Conservation (phyloP, 2,329 filamentous ascomycete species). For the Diaporthe ampelina region DNA sequence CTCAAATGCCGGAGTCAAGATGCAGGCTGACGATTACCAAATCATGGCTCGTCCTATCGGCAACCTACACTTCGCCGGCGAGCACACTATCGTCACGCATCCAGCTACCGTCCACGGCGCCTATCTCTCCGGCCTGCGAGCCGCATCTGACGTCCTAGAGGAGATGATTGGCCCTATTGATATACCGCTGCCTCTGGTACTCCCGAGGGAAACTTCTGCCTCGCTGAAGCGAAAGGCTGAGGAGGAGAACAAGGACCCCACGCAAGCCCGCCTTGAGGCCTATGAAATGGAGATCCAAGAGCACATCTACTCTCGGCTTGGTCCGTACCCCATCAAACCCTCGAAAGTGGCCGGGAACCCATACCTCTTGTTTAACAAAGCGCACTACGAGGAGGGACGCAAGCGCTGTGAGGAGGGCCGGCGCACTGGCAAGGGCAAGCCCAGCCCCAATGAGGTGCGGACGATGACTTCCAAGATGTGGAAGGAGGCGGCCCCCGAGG, state of each 20-base stretch:
- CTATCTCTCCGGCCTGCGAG: constrained; percentile 92
- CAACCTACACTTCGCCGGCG: constrained; percentile 94
- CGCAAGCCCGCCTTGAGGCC: constrained; percentile 66
- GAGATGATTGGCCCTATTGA: constrained; percentile 85
- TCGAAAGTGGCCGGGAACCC: constrained; percentile 83
- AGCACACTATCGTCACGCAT: constrained; percentile 95
- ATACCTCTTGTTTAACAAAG: constrained; percentile 90
- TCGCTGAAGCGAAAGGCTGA: constrained; percentile 69
- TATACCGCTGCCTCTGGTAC: constrained; percentile 81
- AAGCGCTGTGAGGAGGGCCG: constrained; percentile 75
- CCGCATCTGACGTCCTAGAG: constrained; percentile 87
- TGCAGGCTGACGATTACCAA: constrained; percentile 91
- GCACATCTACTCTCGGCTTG: constrained; percentile 70
- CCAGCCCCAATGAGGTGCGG: constrained; percentile 84
- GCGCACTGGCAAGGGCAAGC: constrained; percentile 73
- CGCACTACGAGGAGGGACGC: constrained; percentile 75
- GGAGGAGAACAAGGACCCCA: constrained; percentile 61
- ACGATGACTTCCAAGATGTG: constrained; percentile 91
- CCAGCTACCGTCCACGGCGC: constrained; percentile 97
- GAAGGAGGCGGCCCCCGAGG: constrained; percentile 80
- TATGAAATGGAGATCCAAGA: constrained; percentile 69
- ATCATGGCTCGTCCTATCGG: constrained; percentile 87
- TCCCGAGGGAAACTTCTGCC: constrained; percentile 67
- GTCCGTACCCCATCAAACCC: constrained; percentile 81
- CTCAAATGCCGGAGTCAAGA: constrained; percentile 89